A percentile compares a stretch with the other conserved stretches of the same genome.
These are phyloP conservation scores for Madurella fahalii DNA, from an alignment of 2,329 filamentous ascomycete species.

Conservation along the genomic window DNA sequence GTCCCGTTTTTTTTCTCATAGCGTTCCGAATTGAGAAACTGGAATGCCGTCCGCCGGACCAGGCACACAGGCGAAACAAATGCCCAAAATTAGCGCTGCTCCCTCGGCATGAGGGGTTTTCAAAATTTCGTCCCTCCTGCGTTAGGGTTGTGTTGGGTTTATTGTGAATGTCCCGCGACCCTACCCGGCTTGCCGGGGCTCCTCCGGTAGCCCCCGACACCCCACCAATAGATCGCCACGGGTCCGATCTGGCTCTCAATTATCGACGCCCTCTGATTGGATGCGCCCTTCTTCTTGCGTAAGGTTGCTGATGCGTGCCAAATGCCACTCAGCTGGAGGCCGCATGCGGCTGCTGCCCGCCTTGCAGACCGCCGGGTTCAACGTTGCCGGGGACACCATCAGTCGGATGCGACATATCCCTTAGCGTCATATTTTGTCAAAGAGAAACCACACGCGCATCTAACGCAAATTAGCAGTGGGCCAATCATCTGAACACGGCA, in stretches of 20 bases:
- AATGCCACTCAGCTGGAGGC: constrained; percentile 4
- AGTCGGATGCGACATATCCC: constrained; percentile 1
- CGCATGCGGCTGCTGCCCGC: constrained; percentile 2
- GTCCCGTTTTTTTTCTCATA: not conserved
- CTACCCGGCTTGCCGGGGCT: constrained; percentile 8
- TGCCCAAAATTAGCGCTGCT: not conserved
- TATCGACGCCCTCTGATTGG: constrained; percentile 9
- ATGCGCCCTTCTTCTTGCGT: not conserved
- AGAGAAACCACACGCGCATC: not conserved
- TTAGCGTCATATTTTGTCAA: not conserved
- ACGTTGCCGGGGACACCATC: not conserved
- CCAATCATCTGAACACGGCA: not conserved
- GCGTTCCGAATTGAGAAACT: not conserved
- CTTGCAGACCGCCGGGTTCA: not conserved
- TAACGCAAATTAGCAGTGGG: not conserved
- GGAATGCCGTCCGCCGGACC: not conserved
- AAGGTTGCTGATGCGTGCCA: constrained; percentile 5
- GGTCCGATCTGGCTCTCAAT: not conserved
- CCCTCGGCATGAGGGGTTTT: not conserved
- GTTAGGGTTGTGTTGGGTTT: not conserved
- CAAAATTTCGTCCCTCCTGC: not conserved
- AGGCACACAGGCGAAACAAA: not conserved
- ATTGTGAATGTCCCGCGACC: not conserved
- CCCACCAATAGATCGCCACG: constrained; percentile 12
- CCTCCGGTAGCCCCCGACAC: constrained; percentile 9